Evolutionary conservation across 345 rosid species (phyloP).

Genomic region (Populus alba): DNA sequence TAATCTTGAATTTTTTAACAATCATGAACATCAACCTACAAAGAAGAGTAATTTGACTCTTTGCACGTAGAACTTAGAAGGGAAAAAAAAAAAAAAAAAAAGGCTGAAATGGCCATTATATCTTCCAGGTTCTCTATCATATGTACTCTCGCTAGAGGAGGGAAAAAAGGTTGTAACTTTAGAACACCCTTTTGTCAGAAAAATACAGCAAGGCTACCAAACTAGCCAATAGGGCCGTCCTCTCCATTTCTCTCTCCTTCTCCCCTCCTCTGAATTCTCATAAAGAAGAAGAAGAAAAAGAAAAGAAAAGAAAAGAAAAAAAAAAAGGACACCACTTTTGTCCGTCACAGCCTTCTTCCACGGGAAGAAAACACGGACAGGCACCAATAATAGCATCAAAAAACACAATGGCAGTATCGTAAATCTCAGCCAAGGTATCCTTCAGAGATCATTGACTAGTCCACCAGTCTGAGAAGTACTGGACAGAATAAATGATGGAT

Average conservation of each 20-base stretch:
- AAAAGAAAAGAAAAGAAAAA: not conserved
- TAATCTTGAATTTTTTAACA: too few species aligned
- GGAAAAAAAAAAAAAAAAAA: too few species aligned
- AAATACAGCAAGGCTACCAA: slow-evolving; percentile 32
- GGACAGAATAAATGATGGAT: slow-evolving; percentile 4
- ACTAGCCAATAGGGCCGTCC: slow-evolving; percentile 36
- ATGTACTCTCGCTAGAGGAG: not conserved
- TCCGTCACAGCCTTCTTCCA: slow-evolving; percentile 7
- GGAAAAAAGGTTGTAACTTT: slow-evolving; percentile 20
- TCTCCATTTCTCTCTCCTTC: not conserved
- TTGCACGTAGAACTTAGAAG: not conserved
- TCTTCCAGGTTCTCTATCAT: not conserved
- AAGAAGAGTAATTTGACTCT: too few species aligned
- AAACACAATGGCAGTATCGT: slow-evolving; percentile 30
- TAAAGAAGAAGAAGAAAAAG: not conserved
- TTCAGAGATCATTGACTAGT: slow-evolving; percentile 47
- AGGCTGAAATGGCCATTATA: not conserved
- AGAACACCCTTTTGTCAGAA: slow-evolving; percentile 37
- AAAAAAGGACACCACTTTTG: slow-evolving; percentile 18
- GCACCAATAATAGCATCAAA: slow-evolving; percentile 17
- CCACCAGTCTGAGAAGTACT: slow-evolving; percentile 35
- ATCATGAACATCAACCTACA: too few species aligned
- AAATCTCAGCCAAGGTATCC: slow-evolving; percentile 1
- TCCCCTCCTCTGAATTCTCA: too few species aligned
- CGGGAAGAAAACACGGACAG: slow-evolving; percentile 14